These are phyloP conservation scores for Chimonanthus praecox DNA, from an alignment of 164 flowering plant genomes.

Conservation along the genomic window DNA sequence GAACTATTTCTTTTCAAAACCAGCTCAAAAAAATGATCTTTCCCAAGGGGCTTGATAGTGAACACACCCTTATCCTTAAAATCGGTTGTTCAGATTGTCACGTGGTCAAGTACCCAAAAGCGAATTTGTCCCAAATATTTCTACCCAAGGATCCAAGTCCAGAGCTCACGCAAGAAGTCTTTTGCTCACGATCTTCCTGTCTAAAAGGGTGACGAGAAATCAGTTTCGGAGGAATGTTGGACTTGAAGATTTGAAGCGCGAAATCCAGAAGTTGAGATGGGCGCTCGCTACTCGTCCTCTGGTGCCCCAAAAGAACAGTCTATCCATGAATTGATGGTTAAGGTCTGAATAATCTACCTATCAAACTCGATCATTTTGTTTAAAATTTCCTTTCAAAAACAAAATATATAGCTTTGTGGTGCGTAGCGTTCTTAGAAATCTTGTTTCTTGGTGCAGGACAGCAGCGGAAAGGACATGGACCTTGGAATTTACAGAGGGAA, in stretches of 20 bases:
- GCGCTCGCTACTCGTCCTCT: neutral
- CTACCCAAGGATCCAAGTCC: too few relatives aligned
- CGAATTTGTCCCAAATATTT: too few relatives aligned
- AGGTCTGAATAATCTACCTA: conserved; percentile 31
- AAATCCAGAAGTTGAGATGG: neutral
- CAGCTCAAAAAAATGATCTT: too few relatives aligned
- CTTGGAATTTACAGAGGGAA: conserved; percentile 67
- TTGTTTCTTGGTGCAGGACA: conserved; percentile 40
- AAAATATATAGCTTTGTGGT: neutral
- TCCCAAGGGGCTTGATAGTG: too few relatives aligned
- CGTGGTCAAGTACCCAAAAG: too few relatives aligned
- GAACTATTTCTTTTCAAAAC: too few relatives aligned
- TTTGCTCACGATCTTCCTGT: too few relatives aligned
- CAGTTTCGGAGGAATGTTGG: neutral
- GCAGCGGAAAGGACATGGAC: conserved; percentile 57
- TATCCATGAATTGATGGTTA: conserved; percentile 66
- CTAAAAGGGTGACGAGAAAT: too few relatives aligned
- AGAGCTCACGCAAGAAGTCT: too few relatives aligned
- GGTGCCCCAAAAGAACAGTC: conserved; percentile 23
- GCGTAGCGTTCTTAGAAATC: neutral
- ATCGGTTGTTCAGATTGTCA: too few relatives aligned
- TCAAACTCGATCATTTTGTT: neutral
- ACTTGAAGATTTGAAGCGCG: neutral
- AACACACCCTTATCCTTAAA: too few relatives aligned
- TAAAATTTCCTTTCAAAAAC: neutral